phyloP scores from a whole-genome alignment of 2,329 filamentous ascomycete species.

The Trichocomaceae sp. region DNA sequence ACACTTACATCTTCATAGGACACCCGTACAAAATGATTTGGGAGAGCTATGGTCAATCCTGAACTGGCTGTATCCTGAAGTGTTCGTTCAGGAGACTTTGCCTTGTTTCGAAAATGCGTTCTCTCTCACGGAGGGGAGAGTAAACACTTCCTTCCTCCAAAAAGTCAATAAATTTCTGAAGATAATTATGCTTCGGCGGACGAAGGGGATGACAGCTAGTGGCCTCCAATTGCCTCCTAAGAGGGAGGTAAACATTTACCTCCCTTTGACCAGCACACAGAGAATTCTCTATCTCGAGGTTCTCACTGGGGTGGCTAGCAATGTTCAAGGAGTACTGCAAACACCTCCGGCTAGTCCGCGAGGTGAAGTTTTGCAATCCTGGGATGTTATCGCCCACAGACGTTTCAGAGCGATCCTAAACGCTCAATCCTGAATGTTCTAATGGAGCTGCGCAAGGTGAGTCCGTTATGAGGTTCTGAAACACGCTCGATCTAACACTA shows the following conservation, averaged over 20 bases:
- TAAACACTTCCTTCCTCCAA: conserved; percentile 49
- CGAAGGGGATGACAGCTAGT: conserved; percentile 53
- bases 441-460: conserved; percentile 48
- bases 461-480: not conserved
- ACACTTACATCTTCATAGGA: conserved; percentile 30
- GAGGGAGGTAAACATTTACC: conserved; percentile 51
- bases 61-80: conserved; percentile 53
- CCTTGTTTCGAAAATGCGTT: conserved; percentile 51
- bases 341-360: not conserved
- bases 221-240: conserved; percentile 51
- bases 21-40: conserved; percentile 55
- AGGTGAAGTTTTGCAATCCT: not conserved
- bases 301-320: conserved; percentile 46
- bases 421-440: conserved; percentile 43
- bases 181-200: conserved; percentile 53
- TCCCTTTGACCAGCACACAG: conserved; percentile 54
- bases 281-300: conserved; percentile 53
- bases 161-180: conserved; percentile 48
- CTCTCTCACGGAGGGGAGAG: conserved; percentile 49
- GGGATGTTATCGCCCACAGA: not conserved
- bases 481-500: not conserved
- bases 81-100: conserved; percentile 48
- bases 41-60: conserved; percentile 53
- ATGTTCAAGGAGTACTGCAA: not conserved
- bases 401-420: conserved; percentile 24